Base-by-base conservation (phyloP, 768 basidiomycete genomes). In the Mycena belliarum region DNA sequence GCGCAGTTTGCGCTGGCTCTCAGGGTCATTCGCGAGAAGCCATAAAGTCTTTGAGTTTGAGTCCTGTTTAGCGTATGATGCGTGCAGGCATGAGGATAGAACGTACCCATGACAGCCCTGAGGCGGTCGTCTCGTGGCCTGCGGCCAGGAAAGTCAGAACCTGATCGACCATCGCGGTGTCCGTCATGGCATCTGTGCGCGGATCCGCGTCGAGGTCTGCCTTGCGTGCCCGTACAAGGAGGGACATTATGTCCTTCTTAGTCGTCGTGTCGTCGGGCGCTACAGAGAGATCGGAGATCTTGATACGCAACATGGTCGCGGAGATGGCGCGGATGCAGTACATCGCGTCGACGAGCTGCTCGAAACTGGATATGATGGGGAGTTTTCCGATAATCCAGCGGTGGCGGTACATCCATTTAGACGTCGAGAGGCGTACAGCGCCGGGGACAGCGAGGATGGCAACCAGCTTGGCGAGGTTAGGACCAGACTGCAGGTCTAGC, bases 101-200 rank as follows among this genome's bases (percentile, higher is more conserved):
- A 60, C 69, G 24, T 58, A 79, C 78, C 82, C 83, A 86, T 21
- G 76, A 69, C 24, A 79, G 59, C 18, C 79, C 80, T 43, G 77
- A 75, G 0, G 81, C 79, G 12, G 78, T 80, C 6, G 79, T 80
- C 66, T 70, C 57, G 66, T 70, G 57, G 63, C 71, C 49, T 76
- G 80, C 79, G 1, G 75, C 78, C 14, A 82, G 66, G 69, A 82
- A 80, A 4, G 80, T 82, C 10, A 82, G 62, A 78, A 82, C 78
- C 72, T 83, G 81, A 49, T 81, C 79, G 69, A 82, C 77, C 76
- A 81, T 79, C 15, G 73, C 77, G 43, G 70, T 64, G 57, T 81
- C 79, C 24, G 72, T 77, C 79, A 82, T 78, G 9, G 68, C 63
- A 60, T 79, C 80, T 28, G 64, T 73, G 15, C 57, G 62, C 16